A percentile compares a stretch with the other conserved stretches of the same genome.
Evolutionary conservation across 805 yeast genomes (phyloP).

Genomic region (Pichia sporocuriosa): DNA sequence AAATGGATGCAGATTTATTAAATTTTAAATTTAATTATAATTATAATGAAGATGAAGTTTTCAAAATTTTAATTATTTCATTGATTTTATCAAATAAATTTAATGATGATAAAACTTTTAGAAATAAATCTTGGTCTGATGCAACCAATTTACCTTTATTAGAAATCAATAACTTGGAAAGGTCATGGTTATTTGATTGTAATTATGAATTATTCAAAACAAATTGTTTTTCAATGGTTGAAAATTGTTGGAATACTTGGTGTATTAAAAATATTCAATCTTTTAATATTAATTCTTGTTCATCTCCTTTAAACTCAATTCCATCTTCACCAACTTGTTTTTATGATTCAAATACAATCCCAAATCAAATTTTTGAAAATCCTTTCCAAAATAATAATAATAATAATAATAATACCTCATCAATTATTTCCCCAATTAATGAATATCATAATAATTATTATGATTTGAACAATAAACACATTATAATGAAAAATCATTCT

Average conservation of each 20-base stretch:
- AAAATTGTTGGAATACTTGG: slow-evolving; percentile 34
- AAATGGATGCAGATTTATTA: too few species aligned
- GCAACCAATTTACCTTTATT: slow-evolving; percentile 77
- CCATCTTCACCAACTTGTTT: slow-evolving; percentile 18
- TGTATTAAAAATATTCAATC: slow-evolving; percentile 19
- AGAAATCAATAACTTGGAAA: slow-evolving; percentile 61
- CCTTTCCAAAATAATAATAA: slow-evolving; percentile 18
- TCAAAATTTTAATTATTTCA: slow-evolving; percentile 55
- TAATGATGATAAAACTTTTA: slow-evolving; percentile 94
- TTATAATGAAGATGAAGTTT: slow-evolving; percentile 34
- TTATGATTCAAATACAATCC: slow-evolving; percentile 5
- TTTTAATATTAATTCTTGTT: slow-evolving; percentile 9
- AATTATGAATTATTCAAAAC: slow-evolving; percentile 29
- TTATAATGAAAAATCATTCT: too few species aligned
- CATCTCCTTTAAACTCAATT: slow-evolving; percentile 20
- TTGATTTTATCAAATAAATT: slow-evolving; percentile 86
- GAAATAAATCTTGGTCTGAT: slow-evolving; percentile 91
- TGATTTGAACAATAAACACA: neutral
- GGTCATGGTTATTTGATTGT: slow-evolving; percentile 35
- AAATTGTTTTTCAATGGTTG: slow-evolving; percentile 27
- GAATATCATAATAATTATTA: neutral
- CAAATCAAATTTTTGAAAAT: slow-evolving; percentile 21
- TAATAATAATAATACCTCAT: slow-evolving; percentile 5
- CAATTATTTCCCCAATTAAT: slow-evolving; percentile 2
- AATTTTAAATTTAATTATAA: too few species aligned